Conservation (phyloP, 495 filamentous ascomycete species). For the Letharia lupina region DNA sequence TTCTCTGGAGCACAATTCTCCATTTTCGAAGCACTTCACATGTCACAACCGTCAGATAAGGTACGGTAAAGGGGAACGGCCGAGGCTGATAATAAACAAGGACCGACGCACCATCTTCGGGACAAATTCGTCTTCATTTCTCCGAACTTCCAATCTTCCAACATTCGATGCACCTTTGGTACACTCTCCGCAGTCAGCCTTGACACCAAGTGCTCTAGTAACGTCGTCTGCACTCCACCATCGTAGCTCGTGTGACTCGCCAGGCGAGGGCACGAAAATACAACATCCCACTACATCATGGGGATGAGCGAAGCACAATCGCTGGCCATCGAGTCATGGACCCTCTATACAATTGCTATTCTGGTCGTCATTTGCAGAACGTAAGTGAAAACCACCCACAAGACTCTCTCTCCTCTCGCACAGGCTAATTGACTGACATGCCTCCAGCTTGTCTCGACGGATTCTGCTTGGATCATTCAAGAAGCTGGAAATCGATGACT, state of each 20-base stretch:
- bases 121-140: background rate
- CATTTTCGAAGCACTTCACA: background rate
- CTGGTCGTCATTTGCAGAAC: slow-evolving; percentile 16
- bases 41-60: background rate
- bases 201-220: background rate
- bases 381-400: slow-evolving; percentile 3
- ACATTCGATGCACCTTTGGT: background rate
- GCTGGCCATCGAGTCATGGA: slow-evolving; percentile 26
- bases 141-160: background rate
- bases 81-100: background rate
- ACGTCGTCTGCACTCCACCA: background rate
- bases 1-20: background rate
- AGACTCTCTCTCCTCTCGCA: background rate
- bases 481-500: slow-evolving; percentile 47
- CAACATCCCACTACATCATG: background rate
- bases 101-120: background rate
- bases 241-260: background rate
- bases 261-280: background rate
- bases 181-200: background rate
- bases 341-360: slow-evolving; percentile 18
- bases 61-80: slow-evolving; percentile 2
- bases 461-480: slow-evolving; percentile 39
- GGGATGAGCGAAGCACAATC: slow-evolving; percentile 8
- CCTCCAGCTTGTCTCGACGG: slow-evolving; percentile 26
- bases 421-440: slow-evolving; percentile 6